Conservation (phyloP, 345 rosid species). For the Heritiera littoralis region DNA sequence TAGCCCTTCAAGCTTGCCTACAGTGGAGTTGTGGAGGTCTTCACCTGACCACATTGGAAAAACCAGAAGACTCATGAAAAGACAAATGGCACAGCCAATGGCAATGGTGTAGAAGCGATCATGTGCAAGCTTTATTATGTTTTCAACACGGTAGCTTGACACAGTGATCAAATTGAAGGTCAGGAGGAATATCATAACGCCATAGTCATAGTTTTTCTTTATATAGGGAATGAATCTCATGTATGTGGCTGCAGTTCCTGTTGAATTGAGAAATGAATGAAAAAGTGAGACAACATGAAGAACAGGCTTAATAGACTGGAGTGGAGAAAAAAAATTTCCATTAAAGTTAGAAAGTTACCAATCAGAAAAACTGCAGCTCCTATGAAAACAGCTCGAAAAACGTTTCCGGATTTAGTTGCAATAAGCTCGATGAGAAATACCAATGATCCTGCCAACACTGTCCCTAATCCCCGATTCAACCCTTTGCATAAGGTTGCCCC, state of each 20-base stretch:
- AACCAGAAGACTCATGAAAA: constrained; percentile 66
- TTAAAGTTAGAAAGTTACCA: constrained; percentile 38
- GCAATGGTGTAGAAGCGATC: constrained; percentile 69
- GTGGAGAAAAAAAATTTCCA: background rate
- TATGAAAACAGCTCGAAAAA: constrained; percentile 70
- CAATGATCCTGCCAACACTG: background rate
- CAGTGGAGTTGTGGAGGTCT: constrained; percentile 75
- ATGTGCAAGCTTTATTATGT: constrained; percentile 63
- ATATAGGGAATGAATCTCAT: constrained; percentile 74
- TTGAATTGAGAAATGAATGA: background rate
- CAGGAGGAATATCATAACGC: constrained; percentile 81
- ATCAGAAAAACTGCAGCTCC: constrained; percentile 68
- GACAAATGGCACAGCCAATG: constrained; percentile 75
- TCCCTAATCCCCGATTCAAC: background rate
- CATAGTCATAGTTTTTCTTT: constrained; percentile 88
- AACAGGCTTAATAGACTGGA: too few relatives aligned
- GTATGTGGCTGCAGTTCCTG: constrained; percentile 78
- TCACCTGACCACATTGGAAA: constrained; percentile 91
- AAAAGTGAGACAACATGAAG: background rate
- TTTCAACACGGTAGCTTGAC: constrained; percentile 66
- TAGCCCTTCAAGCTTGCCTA: constrained; percentile 69
- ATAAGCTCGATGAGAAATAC: background rate
- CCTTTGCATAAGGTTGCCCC: background rate
- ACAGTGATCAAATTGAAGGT: constrained; percentile 82
- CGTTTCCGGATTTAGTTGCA: background rate